Evolutionary conservation across 2,329 filamentous ascomycete species (phyloP).

Genomic region (Pseudogymnoascus sp.): DNA sequence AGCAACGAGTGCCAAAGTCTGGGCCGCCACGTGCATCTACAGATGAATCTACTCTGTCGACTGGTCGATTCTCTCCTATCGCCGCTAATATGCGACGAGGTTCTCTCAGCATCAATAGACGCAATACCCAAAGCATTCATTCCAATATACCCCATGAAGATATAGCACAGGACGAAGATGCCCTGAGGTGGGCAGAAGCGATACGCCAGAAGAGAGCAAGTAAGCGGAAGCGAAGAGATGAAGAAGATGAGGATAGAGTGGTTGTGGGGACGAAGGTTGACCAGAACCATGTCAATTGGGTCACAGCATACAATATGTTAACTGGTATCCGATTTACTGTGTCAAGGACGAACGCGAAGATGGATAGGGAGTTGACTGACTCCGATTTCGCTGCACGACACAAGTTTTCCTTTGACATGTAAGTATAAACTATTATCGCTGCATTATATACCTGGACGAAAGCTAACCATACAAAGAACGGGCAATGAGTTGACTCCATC

Average conservation of each 20-base stretch:
- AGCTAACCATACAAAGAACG: conserved; percentile 51
- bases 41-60: conserved; percentile 60
- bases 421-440: conserved; percentile 33
- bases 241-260: conserved; percentile 87
- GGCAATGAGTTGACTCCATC: conserved; percentile 96
- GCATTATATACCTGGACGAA: not conserved
- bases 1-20: conserved; percentile 75
- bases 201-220: conserved; percentile 87
- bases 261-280: conserved; percentile 96
- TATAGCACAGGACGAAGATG: conserved; percentile 78
- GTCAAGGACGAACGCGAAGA: conserved; percentile 91
- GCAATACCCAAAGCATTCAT: conserved; percentile 75
- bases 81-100: conserved; percentile 55
- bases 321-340: conserved; percentile 97
- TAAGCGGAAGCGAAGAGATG: conserved; percentile 73
- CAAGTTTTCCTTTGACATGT: conserved; percentile 99
- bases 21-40: conserved; percentile 60
- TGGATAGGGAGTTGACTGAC: conserved; percentile 82
- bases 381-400: conserved; percentile 90
- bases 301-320: conserved; percentile 98
- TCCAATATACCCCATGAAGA: conserved; percentile 82
- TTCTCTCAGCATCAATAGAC: conserved; percentile 74
- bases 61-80: conserved; percentile 71
- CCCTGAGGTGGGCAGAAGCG: conserved; percentile 83
- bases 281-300: conserved; percentile 93